Evolutionary conservation across 257 asterid species (phyloP), one percentile per base, ranked within the genome.

Genomic region (Scutellaria galericulata): DNA sequence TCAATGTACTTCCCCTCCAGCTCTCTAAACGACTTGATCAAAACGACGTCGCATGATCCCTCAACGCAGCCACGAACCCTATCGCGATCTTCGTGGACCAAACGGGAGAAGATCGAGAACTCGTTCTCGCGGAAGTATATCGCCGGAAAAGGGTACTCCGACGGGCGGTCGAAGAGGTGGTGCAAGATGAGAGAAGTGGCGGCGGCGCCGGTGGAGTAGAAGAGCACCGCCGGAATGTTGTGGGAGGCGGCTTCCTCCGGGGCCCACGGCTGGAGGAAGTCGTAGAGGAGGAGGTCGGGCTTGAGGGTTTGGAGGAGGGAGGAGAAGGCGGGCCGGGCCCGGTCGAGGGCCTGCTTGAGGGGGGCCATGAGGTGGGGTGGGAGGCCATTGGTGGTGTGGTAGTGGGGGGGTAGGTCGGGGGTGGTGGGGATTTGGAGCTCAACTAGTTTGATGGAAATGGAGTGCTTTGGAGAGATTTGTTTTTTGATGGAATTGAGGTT

Each of bases 361-460:
- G 70, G 44, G 9, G 52, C 62, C 80, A 83, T 80, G 74, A 84
- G 90, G 74, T 73, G 79, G 73, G 82, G 90, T 13, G 94, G 96
- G 27, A 90, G 89, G 80, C 85, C 92, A 64, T 82, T 84, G 72
- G 97, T 85, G 66, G 97, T 84, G 81, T 88, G 97, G 62, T 37
- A 40, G 8, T 64, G 78, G 46, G 88, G 80, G n/a, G 90, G 90
- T 4, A 90, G 86, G 0, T 84, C 76, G 0, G 86, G 85, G 48
- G 78, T 64, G 42, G 77, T 1, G 18, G 92, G 90, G 7, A 91
- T 81, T 0, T 70, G 81, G 14, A 91, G 89, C 15, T 82, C 90
- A 1, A 87, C 85, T 4, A 86, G 75, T 54, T 90, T 83, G 6
- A 85, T 76, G 73, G 87, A 79, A 12, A 72, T 69, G 72, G 81